Evolutionary conservation across 352 stramenopile genomes (phyloP).

Genomic region (Globisporangium heterothallicum): DNA sequence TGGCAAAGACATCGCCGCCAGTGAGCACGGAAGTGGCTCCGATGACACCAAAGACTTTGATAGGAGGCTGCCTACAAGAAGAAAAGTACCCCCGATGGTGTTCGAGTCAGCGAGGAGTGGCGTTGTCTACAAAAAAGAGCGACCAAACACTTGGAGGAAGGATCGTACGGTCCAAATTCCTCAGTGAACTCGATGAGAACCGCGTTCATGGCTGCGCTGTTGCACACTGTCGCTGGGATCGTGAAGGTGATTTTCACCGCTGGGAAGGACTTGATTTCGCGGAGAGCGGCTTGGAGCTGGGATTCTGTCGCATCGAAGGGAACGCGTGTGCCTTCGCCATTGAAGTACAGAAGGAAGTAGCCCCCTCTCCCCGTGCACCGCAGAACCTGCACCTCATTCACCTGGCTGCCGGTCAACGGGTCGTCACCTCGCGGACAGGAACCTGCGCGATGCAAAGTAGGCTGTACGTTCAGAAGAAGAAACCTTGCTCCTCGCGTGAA

Average conservation of each 20-base stretch:
- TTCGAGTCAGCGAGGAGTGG: not conserved
- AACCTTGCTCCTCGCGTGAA: too few relatives aligned
- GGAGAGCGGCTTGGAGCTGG: conserved; percentile 53
- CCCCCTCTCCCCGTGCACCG: conserved; percentile 70
- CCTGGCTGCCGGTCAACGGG: conserved; percentile 73
- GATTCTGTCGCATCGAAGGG: conserved; percentile 40
- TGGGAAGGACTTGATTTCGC: conserved; percentile 22
- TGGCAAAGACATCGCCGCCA: conserved; percentile 47
- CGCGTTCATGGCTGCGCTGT: conserved; percentile 28
- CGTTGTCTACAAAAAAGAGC: not conserved
- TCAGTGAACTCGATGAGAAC: conserved; percentile 62
- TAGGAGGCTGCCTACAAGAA: conserved; percentile 38
- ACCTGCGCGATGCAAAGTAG: conserved; percentile 14
- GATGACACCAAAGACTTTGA: conserved; percentile 46
- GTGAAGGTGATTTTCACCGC: conserved; percentile 49
- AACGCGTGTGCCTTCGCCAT: conserved; percentile 46
- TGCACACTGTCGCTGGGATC: conserved; percentile 33
- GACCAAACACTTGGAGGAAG: too few relatives aligned
- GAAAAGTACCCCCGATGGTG: conserved; percentile 7
- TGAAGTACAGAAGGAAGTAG: conserved; percentile 66
- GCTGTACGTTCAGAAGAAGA: not conserved
- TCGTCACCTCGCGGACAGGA: conserved; percentile 86
- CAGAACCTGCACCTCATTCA: conserved; percentile 80
- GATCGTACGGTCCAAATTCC: conserved; percentile 53
- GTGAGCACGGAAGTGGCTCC: conserved; percentile 29